phyloP scores from a whole-genome alignment of 257 asterid genomes.

The Catharanthus roseus region DNA sequence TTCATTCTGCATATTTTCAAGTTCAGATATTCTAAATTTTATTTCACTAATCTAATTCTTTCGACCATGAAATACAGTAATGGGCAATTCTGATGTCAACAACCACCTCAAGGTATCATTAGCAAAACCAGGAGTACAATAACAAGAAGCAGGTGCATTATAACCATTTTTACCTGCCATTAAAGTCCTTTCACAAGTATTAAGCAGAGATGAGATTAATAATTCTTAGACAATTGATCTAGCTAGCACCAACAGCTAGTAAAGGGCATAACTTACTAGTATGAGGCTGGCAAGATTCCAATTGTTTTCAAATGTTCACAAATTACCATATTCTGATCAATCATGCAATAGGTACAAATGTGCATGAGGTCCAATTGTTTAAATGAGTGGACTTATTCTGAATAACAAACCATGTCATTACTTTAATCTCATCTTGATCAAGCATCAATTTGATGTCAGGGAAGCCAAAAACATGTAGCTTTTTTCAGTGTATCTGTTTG shows the following conservation, averaged over 20 bases:
- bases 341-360: too few relatives aligned
- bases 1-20: neutral
- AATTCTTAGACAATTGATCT: neutral
- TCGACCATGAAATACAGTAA: neutral
- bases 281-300: neutral
- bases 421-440: too few relatives aligned
- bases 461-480: neutral
- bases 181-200: neutral
- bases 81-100: neutral
- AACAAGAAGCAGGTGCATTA: neutral
- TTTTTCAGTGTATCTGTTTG: neutral
- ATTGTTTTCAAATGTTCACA: neutral
- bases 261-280: too few relatives aligned
- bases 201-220: neutral
- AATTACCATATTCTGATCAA: neutral
- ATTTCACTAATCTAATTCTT: neutral
- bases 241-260: neutral
- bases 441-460: neutral
- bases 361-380: neutral
- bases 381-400: neutral
- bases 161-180: neutral
- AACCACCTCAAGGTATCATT: neutral
- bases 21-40: too few relatives aligned
- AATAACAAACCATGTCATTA: neutral
- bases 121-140: neutral